Base-by-base conservation (phyloP, 2,329 filamentous ascomycete species). In the Ophiosphaerella herpotricha region DNA sequence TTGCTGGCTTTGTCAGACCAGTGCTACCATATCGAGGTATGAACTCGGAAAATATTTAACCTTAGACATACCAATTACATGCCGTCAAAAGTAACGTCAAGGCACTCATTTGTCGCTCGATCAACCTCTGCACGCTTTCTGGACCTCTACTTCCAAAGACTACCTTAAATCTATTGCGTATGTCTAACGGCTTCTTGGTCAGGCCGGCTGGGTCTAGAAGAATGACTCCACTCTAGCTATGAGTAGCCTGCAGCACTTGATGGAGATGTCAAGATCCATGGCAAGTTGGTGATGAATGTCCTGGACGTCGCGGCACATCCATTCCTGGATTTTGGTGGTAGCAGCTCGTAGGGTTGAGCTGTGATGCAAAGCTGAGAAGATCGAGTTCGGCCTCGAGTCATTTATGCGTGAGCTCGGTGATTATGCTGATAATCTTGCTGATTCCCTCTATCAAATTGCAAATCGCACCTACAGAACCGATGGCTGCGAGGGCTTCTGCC, bases 261-360 rank as follows among this genome's bases (percentile, higher is more conserved):
- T 35, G 3, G 57, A 55, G 12, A 44, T 34, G 11, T 57, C 52
- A 7, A 63, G 42, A 40, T 63, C 60, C 49, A 61, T 56, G 13
- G 50, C 26, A 1, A 61, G 52, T 31, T 59, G 57, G 23, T 63
- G 47, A 38, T 63, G 50, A 16, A 18, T 13, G 11, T 52, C 52
- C 12, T 16, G 45, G 8, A 32, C n/a, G 12, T 47, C 49, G 14
- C 13, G 16, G 5, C 54, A 45, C 8, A 53, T 54, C 55, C 53
- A 60, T 43, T 55, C 55, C 24, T 56, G 40, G 21, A 61, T 57
- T 40, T 57, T 57, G 23, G 11, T 31, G 12, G 58, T 42, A 11
- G 59, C 57, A 7, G 53, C 53, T 23, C 49, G 39, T 6, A 63
- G 44, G 9, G 57, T 49, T 29, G 6, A 58, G 46, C 24, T 60